Base-by-base conservation (phyloP, 768 basidiomycete species). In the Lactarius trivialis region DNA sequence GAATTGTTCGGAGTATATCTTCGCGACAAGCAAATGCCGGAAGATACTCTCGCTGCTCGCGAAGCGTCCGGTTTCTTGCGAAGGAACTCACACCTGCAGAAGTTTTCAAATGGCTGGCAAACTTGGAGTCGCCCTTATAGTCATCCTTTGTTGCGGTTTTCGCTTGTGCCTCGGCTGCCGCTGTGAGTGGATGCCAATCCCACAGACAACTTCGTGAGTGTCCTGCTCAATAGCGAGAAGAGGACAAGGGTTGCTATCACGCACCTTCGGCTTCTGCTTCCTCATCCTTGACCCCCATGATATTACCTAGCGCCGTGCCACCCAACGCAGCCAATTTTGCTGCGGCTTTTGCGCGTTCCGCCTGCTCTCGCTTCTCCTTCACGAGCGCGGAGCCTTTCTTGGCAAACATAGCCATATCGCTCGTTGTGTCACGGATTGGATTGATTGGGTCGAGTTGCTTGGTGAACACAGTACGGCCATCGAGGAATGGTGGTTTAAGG, bases 11-110 rank as follows among this genome's bases (percentile, higher is more conserved):
- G 78, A 98, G 82, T 30, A 99, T 75, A 57, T 97, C 93, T 71
- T 98, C 95, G 45, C 97, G 83, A 69, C 93, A 96, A 1, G 97
- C 97, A 73, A 99, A 99, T 2, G 97, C 97, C 5, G 97, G 97
- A 19, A 98, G 77, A 73, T 95, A 98, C 73, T 99, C 95, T 69
- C 97, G 75, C 72, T 99, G 97, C 76, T 99, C 88, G 70, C 93
- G 95, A 54, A 98, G 76, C 0, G 93, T 94, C 68, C 92, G 80
- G 19, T 71, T 86, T 68, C 79, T 86, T 8, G 96, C 85, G 69
- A 97, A 98, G 15, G 82, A 79, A 69, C 91, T 93, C 17, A 85
- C 86, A 17, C 91, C 88, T 14, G 88, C 75, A 6, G 85, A 82
- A 3, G 83, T 74, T 75, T 97, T 95, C 68, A 99, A 74, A 76